These are phyloP conservation scores for Nemania diffusa DNA, from an alignment of 2,329 filamentous ascomycete genomes.

Conservation along the genomic window DNA sequence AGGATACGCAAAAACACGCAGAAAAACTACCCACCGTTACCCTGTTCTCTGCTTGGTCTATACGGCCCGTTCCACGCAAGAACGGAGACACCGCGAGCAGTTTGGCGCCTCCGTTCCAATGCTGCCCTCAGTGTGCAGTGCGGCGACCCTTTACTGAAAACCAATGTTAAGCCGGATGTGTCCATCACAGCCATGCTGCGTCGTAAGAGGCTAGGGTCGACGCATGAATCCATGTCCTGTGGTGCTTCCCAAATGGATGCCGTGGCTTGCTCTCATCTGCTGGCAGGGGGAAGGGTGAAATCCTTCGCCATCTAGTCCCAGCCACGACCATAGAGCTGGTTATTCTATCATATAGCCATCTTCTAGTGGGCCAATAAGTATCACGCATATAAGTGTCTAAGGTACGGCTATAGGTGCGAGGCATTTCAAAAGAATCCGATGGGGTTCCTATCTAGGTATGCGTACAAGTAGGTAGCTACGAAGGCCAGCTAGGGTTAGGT, in stretches of 20 bases:
- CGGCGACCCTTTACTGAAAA: background rate
- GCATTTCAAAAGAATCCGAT: background rate
- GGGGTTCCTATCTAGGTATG: too few species aligned
- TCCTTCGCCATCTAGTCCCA: conserved; percentile 34
- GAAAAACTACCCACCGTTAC: conserved; percentile 13
- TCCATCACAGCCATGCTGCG: conserved; percentile 10
- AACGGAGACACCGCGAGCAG: background rate
- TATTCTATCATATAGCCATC: background rate
- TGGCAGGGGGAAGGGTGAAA: conserved; percentile 27
- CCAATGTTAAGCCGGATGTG: conserved; percentile 6
- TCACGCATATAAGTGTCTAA: background rate
- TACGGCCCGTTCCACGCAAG: background rate
- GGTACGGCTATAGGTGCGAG: background rate
- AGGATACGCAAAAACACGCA: conserved; percentile 8
- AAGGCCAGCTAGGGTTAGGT: background rate
- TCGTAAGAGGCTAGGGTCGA: conserved; percentile 31
- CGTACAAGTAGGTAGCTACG: too few species aligned
- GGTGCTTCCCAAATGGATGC: conserved; percentile 33
- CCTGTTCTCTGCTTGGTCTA: conserved; percentile 3
- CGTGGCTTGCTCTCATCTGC: conserved; percentile 28
- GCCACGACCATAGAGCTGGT: conserved; percentile 18
- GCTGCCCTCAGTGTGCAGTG: background rate
- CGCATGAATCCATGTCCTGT: conserved; percentile 36
- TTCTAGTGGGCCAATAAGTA: background rate
- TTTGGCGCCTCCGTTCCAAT: background rate